Percentiles rank a stretch among this genome's conserved stretches.
These are phyloP conservation scores for Lablab purpureus DNA, from an alignment of 306 rosid genomes.

Conservation along the genomic window DNA sequence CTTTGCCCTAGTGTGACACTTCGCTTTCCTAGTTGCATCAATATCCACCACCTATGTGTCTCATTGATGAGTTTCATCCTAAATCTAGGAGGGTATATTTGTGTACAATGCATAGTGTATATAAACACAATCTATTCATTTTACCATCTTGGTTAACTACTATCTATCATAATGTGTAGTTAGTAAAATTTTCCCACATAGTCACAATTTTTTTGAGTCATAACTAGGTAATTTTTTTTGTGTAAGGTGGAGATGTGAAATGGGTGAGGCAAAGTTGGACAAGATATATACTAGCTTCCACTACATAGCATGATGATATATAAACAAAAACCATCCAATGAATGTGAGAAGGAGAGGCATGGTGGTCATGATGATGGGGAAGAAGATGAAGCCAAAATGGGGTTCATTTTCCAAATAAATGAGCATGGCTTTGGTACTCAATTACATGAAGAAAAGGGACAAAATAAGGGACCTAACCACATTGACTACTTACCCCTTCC, in stretches of 20 bases:
- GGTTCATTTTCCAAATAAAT: conserved; percentile 87
- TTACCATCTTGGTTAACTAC: conserved; percentile 21
- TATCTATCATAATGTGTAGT: neutral
- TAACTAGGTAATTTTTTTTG: conserved; percentile 19
- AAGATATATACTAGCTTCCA: conserved; percentile 51
- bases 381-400: conserved; percentile 74
- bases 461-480: conserved; percentile 77
- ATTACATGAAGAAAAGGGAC: conserved; percentile 73
- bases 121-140: conserved; percentile 39
- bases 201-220: conserved; percentile 37
- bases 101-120: neutral
- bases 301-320: conserved; percentile 59
- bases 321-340: conserved; percentile 53
- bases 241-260: conserved; percentile 55
- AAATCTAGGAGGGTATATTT: conserved; percentile 35
- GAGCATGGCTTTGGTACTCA: conserved; percentile 84
- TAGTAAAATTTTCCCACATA: neutral
- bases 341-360: conserved; percentile 51
- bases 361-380: conserved; percentile 61
- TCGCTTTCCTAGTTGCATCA: conserved; percentile 49
- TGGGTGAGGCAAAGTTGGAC: conserved; percentile 62
- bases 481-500: conserved; percentile 68
- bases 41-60: conserved; percentile 33
- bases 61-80: conserved; percentile 37
- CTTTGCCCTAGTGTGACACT: conserved; percentile 47